These are phyloP conservation scores for Ogataea ramenticola DNA, from an alignment of 805 yeast genomes.

Conservation along the genomic window DNA sequence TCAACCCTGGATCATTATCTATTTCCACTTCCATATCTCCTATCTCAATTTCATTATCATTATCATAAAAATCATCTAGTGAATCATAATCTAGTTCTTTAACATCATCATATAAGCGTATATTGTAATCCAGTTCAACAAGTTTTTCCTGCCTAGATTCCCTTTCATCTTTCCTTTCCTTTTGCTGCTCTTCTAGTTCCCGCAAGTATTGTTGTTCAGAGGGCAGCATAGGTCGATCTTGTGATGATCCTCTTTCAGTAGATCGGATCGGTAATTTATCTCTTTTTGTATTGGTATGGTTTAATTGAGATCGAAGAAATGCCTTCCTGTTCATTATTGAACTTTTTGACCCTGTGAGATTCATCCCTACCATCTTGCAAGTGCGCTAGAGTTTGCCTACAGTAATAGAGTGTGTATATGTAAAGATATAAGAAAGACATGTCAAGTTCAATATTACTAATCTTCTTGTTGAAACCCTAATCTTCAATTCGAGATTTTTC, in stretches of 20 bases:
- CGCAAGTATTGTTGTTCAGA: not conserved
- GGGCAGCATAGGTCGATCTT: not conserved
- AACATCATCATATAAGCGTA: conserved; percentile 8
- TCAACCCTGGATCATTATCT: conserved; percentile 4
- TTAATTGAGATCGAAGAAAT: not conserved
- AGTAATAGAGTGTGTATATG: not conserved
- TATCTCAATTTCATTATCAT: not conserved
- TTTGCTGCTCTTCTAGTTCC: not conserved
- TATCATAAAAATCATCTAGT: conserved; percentile 5
- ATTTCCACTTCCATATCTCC: conserved; percentile 4
- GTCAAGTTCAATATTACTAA: too few relatives aligned
- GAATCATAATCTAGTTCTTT: conserved; percentile 8
- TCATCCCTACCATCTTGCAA: not conserved
- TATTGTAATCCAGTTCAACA: conserved; percentile 8
- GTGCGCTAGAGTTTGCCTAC: not conserved
- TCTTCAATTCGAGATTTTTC: too few relatives aligned
- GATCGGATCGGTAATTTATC: not conserved
- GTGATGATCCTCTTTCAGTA: not conserved
- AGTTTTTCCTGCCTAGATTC: conserved; percentile 2
- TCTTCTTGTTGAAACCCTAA: too few relatives aligned
- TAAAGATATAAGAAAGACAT: too few relatives aligned
- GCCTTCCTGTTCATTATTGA: conserved; percentile 1
- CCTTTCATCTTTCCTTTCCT: not conserved
- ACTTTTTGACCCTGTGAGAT: not conserved
- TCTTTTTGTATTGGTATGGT: not conserved